Conservation (phyloP, 2,329 filamentous ascomycete genomes). For the Neonectria magnoliae region DNA sequence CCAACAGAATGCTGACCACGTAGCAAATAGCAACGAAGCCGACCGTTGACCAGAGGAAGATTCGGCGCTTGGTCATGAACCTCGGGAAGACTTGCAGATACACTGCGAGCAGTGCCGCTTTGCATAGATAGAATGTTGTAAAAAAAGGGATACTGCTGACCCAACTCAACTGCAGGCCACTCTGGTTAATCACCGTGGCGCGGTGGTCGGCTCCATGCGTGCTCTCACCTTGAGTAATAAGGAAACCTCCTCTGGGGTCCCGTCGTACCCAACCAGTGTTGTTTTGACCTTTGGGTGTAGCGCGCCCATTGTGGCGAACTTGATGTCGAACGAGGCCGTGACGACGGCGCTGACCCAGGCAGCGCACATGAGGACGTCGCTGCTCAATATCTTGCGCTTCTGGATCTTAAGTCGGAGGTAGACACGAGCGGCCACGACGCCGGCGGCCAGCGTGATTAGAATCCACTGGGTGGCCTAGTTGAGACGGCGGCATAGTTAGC, state of each 20-base stretch:
- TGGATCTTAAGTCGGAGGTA: slow-evolving; percentile 32
- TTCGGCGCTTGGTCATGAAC: too few relatives aligned
- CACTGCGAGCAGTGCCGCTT: slow-evolving; percentile 30
- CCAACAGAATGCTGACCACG: too few relatives aligned
- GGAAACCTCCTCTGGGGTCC: neutral
- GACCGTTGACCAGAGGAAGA: too few relatives aligned
- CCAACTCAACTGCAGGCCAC: slow-evolving; percentile 26
- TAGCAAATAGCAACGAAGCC: too few relatives aligned
- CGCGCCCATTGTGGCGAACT: slow-evolving; percentile 13
- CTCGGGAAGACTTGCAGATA: slow-evolving; percentile 19
- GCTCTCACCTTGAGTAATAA: slow-evolving; percentile 26
- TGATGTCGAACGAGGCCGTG: slow-evolving; percentile 20
- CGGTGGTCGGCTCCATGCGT: neutral
- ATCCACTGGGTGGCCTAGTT: slow-evolving; percentile 22
- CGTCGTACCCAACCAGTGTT: slow-evolving; percentile 9
- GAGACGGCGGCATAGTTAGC: rapidly evolving
- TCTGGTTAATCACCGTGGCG: rapidly evolving
- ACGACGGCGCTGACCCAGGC: slow-evolving; percentile 27
- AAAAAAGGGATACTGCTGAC: slow-evolving; percentile 30
- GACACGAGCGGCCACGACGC: slow-evolving; percentile 28
- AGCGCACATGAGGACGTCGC: slow-evolving; percentile 31
- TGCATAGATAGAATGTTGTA: slow-evolving; percentile 36
- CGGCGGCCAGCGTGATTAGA: slow-evolving; percentile 18
- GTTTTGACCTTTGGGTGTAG: slow-evolving; percentile 32
- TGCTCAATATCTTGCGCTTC: slow-evolving; percentile 21